phyloP scores from a whole-genome alignment of 1,284 basidiomycete species.

The Ustilago xerochloae region DNA sequence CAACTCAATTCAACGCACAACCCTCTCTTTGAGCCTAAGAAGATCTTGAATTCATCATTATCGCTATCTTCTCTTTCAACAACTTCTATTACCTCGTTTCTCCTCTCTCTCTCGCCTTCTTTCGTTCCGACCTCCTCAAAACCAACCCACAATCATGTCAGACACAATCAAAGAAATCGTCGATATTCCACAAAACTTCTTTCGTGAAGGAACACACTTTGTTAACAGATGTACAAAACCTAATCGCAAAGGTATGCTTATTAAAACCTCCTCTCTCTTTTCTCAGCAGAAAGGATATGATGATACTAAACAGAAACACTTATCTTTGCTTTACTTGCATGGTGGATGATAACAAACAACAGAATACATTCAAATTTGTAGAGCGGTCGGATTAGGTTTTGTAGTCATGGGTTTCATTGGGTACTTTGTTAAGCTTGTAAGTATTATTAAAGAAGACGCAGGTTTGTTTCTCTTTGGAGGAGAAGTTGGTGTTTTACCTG shows the following conservation, averaged over 20 bases:
- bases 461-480: too few species aligned
- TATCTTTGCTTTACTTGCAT: neutral
- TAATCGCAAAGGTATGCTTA: constrained; percentile 82
- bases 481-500: too few species aligned
- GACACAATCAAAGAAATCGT: constrained; percentile 90
- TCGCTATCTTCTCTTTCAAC: neutral
- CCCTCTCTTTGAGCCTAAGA: neutral
- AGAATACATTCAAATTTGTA: constrained; percentile 68
- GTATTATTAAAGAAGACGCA: too few species aligned
- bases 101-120: neutral
- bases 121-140: too few species aligned
- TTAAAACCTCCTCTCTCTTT: neutral
- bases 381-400: constrained; percentile 66
- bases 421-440: constrained; percentile 67
- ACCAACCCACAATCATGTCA: constrained; percentile 78
- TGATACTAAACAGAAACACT: neutral
- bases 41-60: too few species aligned
- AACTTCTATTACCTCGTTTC: neutral
- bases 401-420: constrained; percentile 68
- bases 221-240: constrained; percentile 97
- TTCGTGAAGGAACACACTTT: constrained; percentile 94
- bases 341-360: neutral
- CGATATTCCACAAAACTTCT: constrained; percentile 90
- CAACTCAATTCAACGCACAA: neutral
- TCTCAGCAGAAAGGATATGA: neutral